Conservation (phyloP, 768 basidiomycete genomes). For the Tulasnella sp. region DNA sequence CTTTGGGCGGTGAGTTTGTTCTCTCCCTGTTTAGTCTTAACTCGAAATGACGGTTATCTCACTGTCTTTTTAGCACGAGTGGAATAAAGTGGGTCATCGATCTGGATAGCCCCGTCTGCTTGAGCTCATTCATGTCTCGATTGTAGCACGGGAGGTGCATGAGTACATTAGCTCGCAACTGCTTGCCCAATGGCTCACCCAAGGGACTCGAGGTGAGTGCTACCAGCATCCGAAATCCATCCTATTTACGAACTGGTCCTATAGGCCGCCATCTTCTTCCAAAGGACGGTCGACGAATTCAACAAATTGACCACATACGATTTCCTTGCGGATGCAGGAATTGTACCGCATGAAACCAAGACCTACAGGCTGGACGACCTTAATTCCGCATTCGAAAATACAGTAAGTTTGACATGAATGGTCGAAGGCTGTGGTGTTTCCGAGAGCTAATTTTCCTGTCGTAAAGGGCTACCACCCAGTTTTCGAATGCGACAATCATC, state of each 20-base stretch:
- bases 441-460: not conserved
- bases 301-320: not conserved
- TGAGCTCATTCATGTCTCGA: not conserved
- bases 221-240: not conserved
- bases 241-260: not conserved
- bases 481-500: slow-evolving; percentile 47
- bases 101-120: not conserved
- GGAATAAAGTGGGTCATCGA: slow-evolving; percentile 31
- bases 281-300: not conserved
- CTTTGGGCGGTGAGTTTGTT: slow-evolving; percentile 38
- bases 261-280: slow-evolving; percentile 21
- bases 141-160: slow-evolving; percentile 16
- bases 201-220: slow-evolving; percentile 11
- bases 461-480: slow-evolving; percentile 54
- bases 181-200: not conserved
- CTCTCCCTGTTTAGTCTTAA: not conserved
- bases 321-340: not conserved
- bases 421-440: no score
- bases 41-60: not conserved
- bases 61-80: slow-evolving; percentile 39
- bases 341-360: not conserved
- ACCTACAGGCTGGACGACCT: not conserved
- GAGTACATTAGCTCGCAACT: slow-evolving; percentile 6
- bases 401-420: not conserved
- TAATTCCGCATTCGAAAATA: not conserved